Conservation (phyloP, 2,329 filamentous ascomycete species). For the Nemania sp. region DNA sequence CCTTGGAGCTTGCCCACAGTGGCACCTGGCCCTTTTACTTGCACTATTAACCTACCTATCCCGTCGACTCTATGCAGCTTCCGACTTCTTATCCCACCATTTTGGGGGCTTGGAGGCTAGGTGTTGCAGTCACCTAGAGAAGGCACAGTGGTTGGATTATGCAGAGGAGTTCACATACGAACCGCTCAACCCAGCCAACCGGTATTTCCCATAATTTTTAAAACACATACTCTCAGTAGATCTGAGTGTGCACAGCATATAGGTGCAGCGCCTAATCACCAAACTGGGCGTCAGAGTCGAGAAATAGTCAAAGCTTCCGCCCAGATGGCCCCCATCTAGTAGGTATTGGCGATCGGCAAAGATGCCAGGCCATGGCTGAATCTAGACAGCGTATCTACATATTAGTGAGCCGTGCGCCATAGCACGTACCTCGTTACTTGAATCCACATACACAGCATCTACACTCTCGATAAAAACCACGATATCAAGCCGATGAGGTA, state of each 20-base stretch:
- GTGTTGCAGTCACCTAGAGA: constrained; percentile 9
- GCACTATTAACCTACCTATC: not conserved
- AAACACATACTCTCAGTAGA: not conserved
- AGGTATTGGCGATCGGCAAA: constrained; percentile 11
- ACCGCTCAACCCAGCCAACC: constrained; percentile 8
- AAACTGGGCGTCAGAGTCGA: not conserved
- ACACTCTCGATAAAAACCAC: not conserved
- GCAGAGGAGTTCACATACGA: constrained; percentile 7
- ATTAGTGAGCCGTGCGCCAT: not conserved
- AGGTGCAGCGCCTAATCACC: not conserved
- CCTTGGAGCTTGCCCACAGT: constrained; percentile 12
- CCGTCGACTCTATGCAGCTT: not conserved
- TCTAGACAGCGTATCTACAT: not conserved
- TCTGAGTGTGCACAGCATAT: not conserved
- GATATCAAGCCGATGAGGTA: not conserved
- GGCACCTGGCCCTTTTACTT: constrained; percentile 4
- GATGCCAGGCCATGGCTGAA: not conserved
- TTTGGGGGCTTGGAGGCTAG: constrained; percentile 24
- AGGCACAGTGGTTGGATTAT: not conserved
- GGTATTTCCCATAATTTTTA: constrained; percentile 1
- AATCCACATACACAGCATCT: too few relatives aligned
- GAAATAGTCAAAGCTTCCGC: not conserved
- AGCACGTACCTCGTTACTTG: not conserved
- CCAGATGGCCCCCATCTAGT: not conserved
- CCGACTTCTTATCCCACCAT: constrained; percentile 10